Evolutionary conservation across 306 rosid species (phyloP).

Genomic region (Delonix regia): DNA sequence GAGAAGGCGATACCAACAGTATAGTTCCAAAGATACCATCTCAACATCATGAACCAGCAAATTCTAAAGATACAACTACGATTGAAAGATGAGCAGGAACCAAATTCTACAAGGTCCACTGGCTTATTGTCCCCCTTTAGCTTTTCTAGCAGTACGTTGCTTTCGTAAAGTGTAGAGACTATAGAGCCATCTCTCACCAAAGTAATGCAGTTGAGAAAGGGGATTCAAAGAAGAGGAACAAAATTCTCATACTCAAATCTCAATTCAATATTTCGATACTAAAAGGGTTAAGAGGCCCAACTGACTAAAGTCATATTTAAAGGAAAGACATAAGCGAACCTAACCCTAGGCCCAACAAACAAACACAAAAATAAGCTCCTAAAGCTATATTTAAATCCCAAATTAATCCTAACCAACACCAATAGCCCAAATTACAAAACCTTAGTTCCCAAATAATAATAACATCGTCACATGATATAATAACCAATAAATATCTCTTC

Average conservation of each 20-base stretch:
- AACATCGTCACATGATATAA: neutral
- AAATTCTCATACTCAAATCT: neutral
- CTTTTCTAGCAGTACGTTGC: neutral
- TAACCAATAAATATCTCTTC: neutral
- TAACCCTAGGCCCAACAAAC: too few relatives aligned
- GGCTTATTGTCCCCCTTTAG: neutral
- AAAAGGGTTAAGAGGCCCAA: neutral
- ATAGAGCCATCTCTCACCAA: neutral
- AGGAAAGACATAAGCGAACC: neutral
- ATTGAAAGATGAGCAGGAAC: slow-evolving; percentile 21
- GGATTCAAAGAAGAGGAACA: neutral
- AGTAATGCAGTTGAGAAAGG: neutral
- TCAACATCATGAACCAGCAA: neutral
- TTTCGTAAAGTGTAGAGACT: neutral
- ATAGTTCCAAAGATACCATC: neutral
- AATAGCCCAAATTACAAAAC: neutral
- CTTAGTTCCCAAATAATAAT: neutral
- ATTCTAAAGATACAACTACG: neutral
- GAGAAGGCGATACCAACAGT: neutral
- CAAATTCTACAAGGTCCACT: slow-evolving; percentile 12
- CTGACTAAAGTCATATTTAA: neutral
- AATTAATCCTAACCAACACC: too few relatives aligned
- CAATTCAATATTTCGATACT: neutral
- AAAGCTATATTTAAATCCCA: too few relatives aligned
- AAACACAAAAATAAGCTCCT: too few relatives aligned